A percentile compares a stretch with the other conserved stretches of the same genome.
phyloP scores from a whole-genome alignment of 2,329 filamentous ascomycete genomes.

The Cladosporium cucumerinum region DNA sequence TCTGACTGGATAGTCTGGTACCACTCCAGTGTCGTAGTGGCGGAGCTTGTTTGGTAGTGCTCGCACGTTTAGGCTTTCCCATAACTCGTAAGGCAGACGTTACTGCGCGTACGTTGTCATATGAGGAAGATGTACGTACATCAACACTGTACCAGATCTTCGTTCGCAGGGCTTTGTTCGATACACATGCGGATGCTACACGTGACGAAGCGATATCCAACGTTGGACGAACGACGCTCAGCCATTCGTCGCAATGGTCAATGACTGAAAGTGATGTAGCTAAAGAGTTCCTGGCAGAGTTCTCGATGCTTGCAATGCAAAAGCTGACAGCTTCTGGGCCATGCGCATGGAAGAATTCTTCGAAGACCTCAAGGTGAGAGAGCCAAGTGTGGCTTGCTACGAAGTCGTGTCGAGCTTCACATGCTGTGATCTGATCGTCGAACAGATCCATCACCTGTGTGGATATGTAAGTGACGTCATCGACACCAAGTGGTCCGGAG shows the following conservation, averaged over 20 bases:
- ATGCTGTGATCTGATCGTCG: conserved; percentile 71
- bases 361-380: conserved; percentile 20
- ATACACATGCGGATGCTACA: not conserved
- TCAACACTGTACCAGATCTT: conserved; percentile 99
- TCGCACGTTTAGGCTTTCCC: conserved; percentile 55
- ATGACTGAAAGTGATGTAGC: not conserved
- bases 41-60: conserved; percentile 40
- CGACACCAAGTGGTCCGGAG: not conserved
- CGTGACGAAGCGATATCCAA: not conserved
- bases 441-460: conserved; percentile 49
- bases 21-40: conserved; percentile 42
- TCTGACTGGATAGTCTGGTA: conserved; percentile 41
- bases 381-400: conserved; percentile 70
- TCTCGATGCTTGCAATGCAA: not conserved
- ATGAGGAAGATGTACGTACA: conserved; percentile 82
- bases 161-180: conserved; percentile 52
- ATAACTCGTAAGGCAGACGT: conserved; percentile 87
- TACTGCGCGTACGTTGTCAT: conserved; percentile 82
- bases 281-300: not conserved
- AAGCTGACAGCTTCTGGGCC: not conserved
- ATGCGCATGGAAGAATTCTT: not conserved
- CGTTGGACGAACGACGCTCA: not conserved
- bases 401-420: conserved; percentile 76
- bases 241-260: conserved; percentile 4
- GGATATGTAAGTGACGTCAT: not conserved